Evolutionary conservation across 352 stramenopile genomes (phyloP).

Genomic region (Phytopythium montanum): DNA sequence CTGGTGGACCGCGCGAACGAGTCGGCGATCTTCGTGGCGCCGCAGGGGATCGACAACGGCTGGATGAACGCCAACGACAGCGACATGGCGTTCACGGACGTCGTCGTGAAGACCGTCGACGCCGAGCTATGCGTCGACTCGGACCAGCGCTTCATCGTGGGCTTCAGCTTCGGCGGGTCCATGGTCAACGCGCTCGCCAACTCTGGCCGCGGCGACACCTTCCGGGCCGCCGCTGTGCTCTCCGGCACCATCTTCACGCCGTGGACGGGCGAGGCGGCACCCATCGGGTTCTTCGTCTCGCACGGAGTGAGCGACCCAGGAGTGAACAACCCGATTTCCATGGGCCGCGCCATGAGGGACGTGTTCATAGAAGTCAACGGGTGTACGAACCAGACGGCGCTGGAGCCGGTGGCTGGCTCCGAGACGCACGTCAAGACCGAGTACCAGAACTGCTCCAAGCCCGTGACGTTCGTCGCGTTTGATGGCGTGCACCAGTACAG

Average conservation of each 20-base stretch:
- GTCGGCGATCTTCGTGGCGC: conserved; percentile 27
- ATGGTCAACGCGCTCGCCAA: conserved; percentile 27
- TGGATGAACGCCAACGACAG: conserved; percentile 22
- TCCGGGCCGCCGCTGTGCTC: conserved; percentile 23
- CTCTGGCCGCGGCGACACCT: conserved; percentile 14
- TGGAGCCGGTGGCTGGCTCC: conserved; percentile 15
- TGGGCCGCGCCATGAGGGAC: conserved; percentile 18
- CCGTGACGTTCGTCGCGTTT: conserved; percentile 24
- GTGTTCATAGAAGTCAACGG: conserved; percentile 27
- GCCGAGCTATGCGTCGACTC: conserved; percentile 22
- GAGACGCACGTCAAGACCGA: conserved; percentile 30
- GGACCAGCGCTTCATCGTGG: conserved; percentile 30
- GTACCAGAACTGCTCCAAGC: conserved; percentile 28
- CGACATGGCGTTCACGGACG: conserved; percentile 26
- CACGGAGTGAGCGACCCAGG: conserved; percentile 27
- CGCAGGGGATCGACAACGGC: conserved; percentile 19
- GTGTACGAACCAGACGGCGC: conserved; percentile 20
- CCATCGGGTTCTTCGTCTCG: conserved; percentile 18
- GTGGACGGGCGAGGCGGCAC: conserved; percentile 14
- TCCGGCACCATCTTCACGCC: conserved; percentile 19
- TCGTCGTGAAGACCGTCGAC: conserved; percentile 22
- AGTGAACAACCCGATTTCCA: conserved; percentile 14
- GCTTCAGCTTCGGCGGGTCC: conserved; percentile 26
- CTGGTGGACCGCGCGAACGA: conserved; percentile 17
- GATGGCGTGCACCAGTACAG: conserved; percentile 29